Evolutionary conservation across 1,284 basidiomycete species (phyloP).

Genomic region (Clitocybe nebularis): DNA sequence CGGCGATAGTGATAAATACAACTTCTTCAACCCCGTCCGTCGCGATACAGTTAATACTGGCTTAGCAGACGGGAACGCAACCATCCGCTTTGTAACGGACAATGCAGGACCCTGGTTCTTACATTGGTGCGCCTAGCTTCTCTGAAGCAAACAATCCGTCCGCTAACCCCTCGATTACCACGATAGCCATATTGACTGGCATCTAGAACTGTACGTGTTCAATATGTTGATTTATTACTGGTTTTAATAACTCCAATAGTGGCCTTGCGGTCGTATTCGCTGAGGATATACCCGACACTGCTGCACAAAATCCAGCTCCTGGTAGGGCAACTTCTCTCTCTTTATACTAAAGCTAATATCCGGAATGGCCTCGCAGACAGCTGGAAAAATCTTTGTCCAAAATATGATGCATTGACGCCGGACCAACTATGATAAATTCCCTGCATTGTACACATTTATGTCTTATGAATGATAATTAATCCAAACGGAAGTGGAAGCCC

Average conservation of each 20-base stretch:
- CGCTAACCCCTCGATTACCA: constrained; percentile 1
- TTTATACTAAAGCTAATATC: not conserved
- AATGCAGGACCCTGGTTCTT: constrained; percentile 19
- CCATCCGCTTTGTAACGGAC: constrained; percentile 18
- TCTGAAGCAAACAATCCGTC: not conserved
- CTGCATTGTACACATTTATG: too few relatives aligned
- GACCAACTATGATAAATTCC: constrained; percentile 7
- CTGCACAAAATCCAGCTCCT: constrained; percentile 1
- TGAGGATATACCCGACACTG: constrained; percentile 3
- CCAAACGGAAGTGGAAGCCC: too few relatives aligned
- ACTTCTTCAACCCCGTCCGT: constrained; percentile 34
- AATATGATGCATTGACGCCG: constrained; percentile 6
- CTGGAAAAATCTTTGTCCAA: constrained; percentile 12
- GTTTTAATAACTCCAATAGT: not conserved
- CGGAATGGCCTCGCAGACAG: not conserved
- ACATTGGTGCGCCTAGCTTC: constrained; percentile 12
- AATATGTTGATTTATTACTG: too few relatives aligned
- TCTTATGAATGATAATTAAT: too few relatives aligned
- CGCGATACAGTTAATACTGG: constrained; percentile 36
- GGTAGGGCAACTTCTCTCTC: not conserved
- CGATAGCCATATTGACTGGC: constrained; percentile 19
- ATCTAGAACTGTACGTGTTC: constrained; percentile 15
- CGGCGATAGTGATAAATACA: constrained; percentile 26
- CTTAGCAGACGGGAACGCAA: constrained; percentile 13
- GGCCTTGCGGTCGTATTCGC: constrained; percentile 7